Percentiles rank a stretch among this genome's conserved stretches.
Conservation (phyloP, 2,329 filamentous ascomycete genomes). For the Aspergillus ruber region DNA sequence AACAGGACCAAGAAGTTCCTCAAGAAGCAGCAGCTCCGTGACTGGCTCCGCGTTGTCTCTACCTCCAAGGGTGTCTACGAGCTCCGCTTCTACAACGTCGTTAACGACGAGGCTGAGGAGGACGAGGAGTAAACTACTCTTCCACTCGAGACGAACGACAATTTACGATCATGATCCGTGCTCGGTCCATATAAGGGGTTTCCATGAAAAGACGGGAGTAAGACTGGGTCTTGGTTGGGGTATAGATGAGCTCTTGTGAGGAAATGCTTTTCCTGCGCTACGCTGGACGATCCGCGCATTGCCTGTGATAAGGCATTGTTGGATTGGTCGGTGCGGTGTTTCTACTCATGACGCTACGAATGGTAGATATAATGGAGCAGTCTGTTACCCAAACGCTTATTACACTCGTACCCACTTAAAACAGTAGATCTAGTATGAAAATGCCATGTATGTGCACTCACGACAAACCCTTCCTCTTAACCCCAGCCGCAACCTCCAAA, state of each 20-base stretch:
- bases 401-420: conserved; percentile 10
- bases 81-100: conserved; percentile 99
- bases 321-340: conserved; percentile 2
- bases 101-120: conserved; percentile 95
- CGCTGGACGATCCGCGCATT: not conserved
- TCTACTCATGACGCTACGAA: conserved; percentile 27
- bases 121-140: conserved; percentile 86
- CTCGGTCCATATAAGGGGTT: conserved; percentile 6
- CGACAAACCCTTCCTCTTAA: conserved; percentile 17
- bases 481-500: conserved; percentile 18
- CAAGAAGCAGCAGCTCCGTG: conserved; percentile 99
- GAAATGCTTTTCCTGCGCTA: not conserved
- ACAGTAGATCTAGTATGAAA: no score
- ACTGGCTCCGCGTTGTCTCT: conserved; percentile 98
- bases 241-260: conserved; percentile 10
- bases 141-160: not conserved
- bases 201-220: conserved; percentile 3
- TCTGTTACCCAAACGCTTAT: conserved; percentile 11
- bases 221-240: conserved; percentile 6
- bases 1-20: conserved; percentile 99
- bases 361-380: conserved; percentile 23
- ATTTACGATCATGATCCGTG: not conserved
- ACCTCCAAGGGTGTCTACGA: conserved; percentile 98
- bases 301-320: conserved; percentile 9
- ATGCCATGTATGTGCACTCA: no score